These are phyloP conservation scores for Penicillium sp. DNA, from an alignment of 2,329 filamentous ascomycete species.

Conservation along the genomic window DNA sequence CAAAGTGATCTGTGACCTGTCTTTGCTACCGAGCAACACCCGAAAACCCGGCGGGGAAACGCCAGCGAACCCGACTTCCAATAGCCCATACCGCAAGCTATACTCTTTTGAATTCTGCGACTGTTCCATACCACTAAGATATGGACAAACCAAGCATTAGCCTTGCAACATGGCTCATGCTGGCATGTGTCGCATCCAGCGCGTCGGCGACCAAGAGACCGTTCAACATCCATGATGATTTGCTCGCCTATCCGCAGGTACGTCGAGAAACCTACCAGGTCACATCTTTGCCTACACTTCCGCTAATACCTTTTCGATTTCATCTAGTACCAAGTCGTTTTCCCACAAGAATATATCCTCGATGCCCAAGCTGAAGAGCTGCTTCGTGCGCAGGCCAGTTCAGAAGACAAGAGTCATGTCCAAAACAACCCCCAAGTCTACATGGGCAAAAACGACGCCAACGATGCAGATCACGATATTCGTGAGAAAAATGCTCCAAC, in stretches of 20 bases:
- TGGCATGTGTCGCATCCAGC: constrained; percentile 32
- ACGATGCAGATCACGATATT: constrained; percentile 57
- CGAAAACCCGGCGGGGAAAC: no score
- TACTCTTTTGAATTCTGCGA: no score
- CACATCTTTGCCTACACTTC: no score
- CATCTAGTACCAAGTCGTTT: constrained; percentile 72
- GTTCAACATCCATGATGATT: constrained; percentile 85
- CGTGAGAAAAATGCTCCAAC: constrained; percentile 8
- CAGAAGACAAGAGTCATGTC: constrained; percentile 12
- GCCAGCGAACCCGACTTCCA: not conserved
- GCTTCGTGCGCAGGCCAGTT: constrained; percentile 25
- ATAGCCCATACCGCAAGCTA: no score
- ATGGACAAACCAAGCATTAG: constrained; percentile 28
- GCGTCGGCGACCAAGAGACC: constrained; percentile 54
- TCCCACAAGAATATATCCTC: constrained; percentile 68
- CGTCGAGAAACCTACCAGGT: constrained; percentile 19
- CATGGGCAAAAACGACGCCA: constrained; percentile 29
- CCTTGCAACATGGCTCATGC: constrained; percentile 30
- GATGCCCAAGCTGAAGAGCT: constrained; percentile 67
- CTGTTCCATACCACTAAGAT: not conserved
- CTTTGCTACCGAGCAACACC: no score
- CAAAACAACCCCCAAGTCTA: constrained; percentile 29
- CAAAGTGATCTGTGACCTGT: no score
- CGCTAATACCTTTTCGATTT: not conserved
- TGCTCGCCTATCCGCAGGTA: constrained; percentile 84